Percentiles rank a stretch among this genome's conserved stretches.
These are phyloP conservation scores for Alternaria rosae DNA, from an alignment of 2,329 filamentous ascomycete genomes.

Conservation along the genomic window DNA sequence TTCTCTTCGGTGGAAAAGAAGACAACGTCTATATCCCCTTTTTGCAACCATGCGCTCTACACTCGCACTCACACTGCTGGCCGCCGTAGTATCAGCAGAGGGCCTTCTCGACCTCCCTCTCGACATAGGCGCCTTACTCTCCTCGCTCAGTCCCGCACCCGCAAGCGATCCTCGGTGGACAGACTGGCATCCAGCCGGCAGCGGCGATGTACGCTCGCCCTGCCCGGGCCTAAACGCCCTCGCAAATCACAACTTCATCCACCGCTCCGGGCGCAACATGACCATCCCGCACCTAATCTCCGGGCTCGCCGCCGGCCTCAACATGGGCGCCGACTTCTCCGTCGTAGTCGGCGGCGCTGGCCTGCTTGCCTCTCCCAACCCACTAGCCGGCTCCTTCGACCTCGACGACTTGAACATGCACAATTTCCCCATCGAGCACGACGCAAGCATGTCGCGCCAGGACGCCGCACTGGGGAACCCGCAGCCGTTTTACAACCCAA, in stretches of 20 bases:
- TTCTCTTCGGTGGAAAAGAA: no score
- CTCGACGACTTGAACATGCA: slow-evolving; percentile 22
- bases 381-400: slow-evolving; percentile 25
- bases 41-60: slow-evolving; percentile 2
- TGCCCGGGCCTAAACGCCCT: slow-evolving; percentile 26
- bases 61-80: not conserved
- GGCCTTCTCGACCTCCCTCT: slow-evolving; percentile 15
- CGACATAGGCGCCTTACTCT: slow-evolving; percentile 15
- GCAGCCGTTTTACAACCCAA: slow-evolving; percentile 9
- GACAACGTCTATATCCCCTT: no score
- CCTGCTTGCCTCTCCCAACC: slow-evolving; percentile 21
- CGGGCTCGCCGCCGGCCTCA: slow-evolving; percentile 24
- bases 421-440: slow-evolving; percentile 33
- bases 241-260: slow-evolving; percentile 30
- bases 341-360: slow-evolving; percentile 18
- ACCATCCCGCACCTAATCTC: slow-evolving; percentile 25
- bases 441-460: slow-evolving; percentile 25
- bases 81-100: not conserved
- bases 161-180: slow-evolving; percentile 22
- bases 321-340: slow-evolving; percentile 29
- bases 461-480: slow-evolving; percentile 24
- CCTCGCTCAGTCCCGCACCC: slow-evolving; percentile 15
- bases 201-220: slow-evolving; percentile 24
- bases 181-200: slow-evolving; percentile 14
- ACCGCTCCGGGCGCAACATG: slow-evolving; percentile 20